Percentiles rank a stretch among this genome's conserved stretches.
Conservation (phyloP, 208 protist genomes). For the Tritrichomonas musculus region DNA sequence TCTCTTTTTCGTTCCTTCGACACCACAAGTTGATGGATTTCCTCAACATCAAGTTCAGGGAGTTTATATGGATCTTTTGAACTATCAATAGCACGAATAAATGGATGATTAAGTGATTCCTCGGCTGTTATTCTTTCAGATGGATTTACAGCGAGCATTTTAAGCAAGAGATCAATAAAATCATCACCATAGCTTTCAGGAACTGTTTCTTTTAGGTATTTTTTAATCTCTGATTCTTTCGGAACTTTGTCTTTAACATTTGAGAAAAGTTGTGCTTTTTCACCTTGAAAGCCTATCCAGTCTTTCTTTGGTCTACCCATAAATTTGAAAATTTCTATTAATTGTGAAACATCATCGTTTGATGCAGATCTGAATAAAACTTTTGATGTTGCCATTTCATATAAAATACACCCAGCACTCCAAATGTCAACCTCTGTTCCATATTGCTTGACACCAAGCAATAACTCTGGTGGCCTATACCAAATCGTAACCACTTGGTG, state of each 20-base stretch:
- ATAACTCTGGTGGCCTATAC: background rate
- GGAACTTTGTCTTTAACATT: no score
- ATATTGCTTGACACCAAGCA: background rate
- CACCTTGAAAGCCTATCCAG: background rate
- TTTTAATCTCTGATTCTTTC: background rate
- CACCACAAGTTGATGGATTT: background rate
- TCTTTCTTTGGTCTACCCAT: background rate
- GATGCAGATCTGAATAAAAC: background rate
- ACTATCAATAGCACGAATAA: background rate
- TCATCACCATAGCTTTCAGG: background rate
- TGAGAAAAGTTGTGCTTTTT: background rate
- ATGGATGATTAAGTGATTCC: background rate
- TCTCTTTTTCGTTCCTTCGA: no score
- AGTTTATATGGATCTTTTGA: background rate
- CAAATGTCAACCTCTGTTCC: background rate
- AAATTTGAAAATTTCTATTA: conserved; percentile 4
- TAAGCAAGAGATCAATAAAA: background rate
- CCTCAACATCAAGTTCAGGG: background rate
- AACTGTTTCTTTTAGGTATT: background rate
- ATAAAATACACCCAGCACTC: background rate
- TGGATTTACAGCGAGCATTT: background rate
- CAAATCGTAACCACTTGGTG: background rate
- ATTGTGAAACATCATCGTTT: background rate
- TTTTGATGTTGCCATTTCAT: background rate
- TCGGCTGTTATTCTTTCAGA: background rate